Evolutionary conservation across 768 basidiomycete genomes (phyloP), one percentile per base, ranked within the genome.

Genomic region (Tylopilus felleus): DNA sequence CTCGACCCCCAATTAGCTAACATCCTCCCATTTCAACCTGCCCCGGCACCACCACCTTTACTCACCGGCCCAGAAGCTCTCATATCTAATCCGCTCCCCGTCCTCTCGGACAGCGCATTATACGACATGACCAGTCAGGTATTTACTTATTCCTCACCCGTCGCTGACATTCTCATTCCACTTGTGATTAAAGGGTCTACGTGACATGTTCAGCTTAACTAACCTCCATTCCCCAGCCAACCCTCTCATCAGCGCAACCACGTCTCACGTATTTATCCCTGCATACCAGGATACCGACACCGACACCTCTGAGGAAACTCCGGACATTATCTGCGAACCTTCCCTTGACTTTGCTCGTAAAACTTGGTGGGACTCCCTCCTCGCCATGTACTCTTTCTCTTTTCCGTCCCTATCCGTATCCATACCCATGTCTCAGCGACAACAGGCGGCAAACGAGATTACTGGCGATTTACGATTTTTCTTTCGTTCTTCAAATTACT

Each of bases 301-400:
- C 36, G 59, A 63, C 29, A 47, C n/a, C 33, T 55, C 54, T 9
- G 53, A 65, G 28, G 49, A 49, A 25, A 47, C 58, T 43, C 19
- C 9, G 7, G 53, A 29, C 28, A 80, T 84, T n/a, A 65, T 62
- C 7, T 64, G 72, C 43, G 80, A 83, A 56, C 88, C 88, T 8
- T 85, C 86, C 9, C 70, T 87, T 35, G 76, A 79, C 45, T 88
- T 87, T 67, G 74, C 77, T 17, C 85, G 86, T 47, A 83, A 86
- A 72, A 83, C 81, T 22, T 90, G 89, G 89, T 91, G 86, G 84
- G 90, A 90, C 63, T 81, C 79, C 5, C 74, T 90, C 17, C 69
- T 88, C 33, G 71, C 73, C 38, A 63, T 85, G 27, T 89, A 89
- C 65, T 57, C 51, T 44, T 58, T 51, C 17, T 75, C 75, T 17